phyloP scores from a whole-genome alignment of 352 stramenopile genomes.

The Thraustochytrium striatum region DNA sequence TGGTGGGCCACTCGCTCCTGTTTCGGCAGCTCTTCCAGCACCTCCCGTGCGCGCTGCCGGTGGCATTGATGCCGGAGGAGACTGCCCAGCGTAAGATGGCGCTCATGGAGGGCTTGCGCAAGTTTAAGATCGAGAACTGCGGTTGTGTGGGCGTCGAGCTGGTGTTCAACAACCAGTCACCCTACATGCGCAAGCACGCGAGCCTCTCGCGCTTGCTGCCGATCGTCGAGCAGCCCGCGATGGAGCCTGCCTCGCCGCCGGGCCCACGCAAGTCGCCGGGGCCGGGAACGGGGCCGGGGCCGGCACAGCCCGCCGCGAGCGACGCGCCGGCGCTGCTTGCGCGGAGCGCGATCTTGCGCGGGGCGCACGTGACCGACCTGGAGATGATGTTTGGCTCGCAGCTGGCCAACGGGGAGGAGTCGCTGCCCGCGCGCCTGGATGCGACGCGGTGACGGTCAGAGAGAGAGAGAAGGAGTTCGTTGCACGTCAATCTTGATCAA shows the following conservation, averaged over 20 bases:
- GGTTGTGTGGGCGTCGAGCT: conserved; percentile 28
- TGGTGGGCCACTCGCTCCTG: conserved; percentile 46
- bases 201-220: conserved; percentile 4
- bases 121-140: conserved; percentile 40
- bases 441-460: neutral
- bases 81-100: neutral
- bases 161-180: neutral
- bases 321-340: neutral
- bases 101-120: conserved; percentile 26
- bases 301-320: neutral
- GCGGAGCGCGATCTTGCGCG: neutral
- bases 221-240: neutral
- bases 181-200: conserved; percentile 21
- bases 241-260: neutral
- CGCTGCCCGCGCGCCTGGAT: neutral
- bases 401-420: neutral
- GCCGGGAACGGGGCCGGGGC: neutral
- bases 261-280: neutral
- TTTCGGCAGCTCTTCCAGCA: conserved; percentile 32
- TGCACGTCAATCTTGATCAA: neutral
- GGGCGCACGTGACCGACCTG: neutral
- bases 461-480: no score
- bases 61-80: neutral
- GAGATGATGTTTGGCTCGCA: conserved; percentile 24
- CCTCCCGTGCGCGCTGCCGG: neutral